Evolutionary conservation across 2,329 filamentous ascomycete species (phyloP), one percentile per base, ranked within the genome.

Genomic region (Beauveria sp.): DNA sequence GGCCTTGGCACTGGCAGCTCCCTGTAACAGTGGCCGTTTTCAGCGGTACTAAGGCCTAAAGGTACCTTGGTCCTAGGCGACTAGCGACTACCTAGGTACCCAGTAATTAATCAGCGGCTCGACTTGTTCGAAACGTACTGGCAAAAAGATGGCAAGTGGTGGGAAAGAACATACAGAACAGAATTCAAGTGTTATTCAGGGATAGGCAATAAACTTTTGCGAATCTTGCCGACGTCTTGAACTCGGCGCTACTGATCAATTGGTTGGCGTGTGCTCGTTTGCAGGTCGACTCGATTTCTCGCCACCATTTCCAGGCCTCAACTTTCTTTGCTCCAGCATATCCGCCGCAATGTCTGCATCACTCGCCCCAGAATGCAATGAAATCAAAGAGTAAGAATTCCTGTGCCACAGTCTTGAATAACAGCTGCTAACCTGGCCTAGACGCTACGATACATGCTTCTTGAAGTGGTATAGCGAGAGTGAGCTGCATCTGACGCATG

Each of bases 401-500:
- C 4, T 28, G 24, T 31, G 3, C 12, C n/a, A 2, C 9, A 20
- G 20, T 26, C 14, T 34, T 12, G 14, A 24, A 43, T 12, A 31
- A 7, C 10, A n/a, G 51, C n/a, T 22, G 16, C 60, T 61, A 55
- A 56, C 8, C 40, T 16, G 12, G 16, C 54, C 63, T 20, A 97
- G 93, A 74, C 90, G 88, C 69, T 99, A 99, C 73, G 95, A 99
- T 75, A 93, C 89, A 58, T 99, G 95, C 78, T 99, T 99, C 74
- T 79, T 99, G 66, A 98, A 96, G 77, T 99, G 95, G 95, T 99
- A 99, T 75, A 97, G 93, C 72, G 95, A 99, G 77, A 98, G 95
- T 97, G 81, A 63, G 88, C 75, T 58, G 42, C 50, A 7, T 56
- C 63, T 24, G 34, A 52, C 46, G 57, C 57, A 67, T 60, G 18